Percentiles rank a stretch among this genome's conserved stretches.
Evolutionary conservation across 257 asterid genomes (phyloP).

Genomic region (Solanum chiquidenum): DNA sequence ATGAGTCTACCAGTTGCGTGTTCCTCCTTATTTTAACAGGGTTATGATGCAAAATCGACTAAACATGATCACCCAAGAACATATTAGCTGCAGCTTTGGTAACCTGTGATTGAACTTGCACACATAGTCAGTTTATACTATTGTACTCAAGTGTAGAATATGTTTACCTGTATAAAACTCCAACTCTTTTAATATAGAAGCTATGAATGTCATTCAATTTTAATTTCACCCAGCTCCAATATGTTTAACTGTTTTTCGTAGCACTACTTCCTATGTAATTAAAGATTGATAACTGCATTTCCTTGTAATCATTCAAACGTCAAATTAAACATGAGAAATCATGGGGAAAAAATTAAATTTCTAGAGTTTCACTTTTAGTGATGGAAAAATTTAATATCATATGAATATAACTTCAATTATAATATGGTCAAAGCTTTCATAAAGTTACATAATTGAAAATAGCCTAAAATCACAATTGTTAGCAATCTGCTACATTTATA

Average conservation of each 20-base stretch:
- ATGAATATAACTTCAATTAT: background rate
- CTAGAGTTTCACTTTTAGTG: no score
- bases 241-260: no score
- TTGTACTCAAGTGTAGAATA: no score
- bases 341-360: background rate
- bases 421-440: no score
- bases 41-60: constrained; percentile 42
- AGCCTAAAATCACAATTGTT: background rate
- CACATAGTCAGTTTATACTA: background rate
- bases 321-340: background rate
- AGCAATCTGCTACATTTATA: background rate
- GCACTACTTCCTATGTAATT: background rate
- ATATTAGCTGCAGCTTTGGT: constrained; percentile 90
- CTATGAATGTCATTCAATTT: no score
- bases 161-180: no score
- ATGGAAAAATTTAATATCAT: background rate
- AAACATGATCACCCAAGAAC: constrained; percentile 62
- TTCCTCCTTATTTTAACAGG: constrained; percentile 54
- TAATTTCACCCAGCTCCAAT: no score
- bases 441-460: background rate
- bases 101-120: constrained; percentile 14
- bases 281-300: background rate
- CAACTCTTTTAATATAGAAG: no score
- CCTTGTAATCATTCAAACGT: background rate
- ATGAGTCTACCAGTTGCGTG: constrained; percentile 68